Base-by-base conservation (phyloP, 805 yeast species). In the Candida manassasensis region DNA sequence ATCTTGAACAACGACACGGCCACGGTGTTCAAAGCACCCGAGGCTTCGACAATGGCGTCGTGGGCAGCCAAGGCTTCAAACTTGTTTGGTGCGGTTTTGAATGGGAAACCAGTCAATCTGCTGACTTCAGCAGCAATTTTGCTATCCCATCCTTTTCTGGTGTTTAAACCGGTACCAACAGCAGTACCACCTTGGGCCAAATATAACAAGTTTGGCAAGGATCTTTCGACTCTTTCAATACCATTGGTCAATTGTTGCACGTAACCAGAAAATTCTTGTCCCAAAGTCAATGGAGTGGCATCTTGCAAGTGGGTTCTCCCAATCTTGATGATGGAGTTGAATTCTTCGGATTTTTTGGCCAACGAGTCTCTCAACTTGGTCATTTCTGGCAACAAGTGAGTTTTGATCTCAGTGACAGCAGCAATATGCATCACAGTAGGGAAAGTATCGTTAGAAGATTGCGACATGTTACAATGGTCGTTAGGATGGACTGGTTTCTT, bases 171-270 rank as follows among this genome's bases (percentile, higher is more conserved):
- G 38, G 98, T 93, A 53, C 98, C 98, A 38, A 93, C 98, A 43
- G 98, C 98, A 44, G 98, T 93, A 71, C 98, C 98, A 71, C 98
- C 98, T 73, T 93, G 98, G 32, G 98, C 98, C 50, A 93, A 77
- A 60, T 60, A 78, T 53, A 81, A 74, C 59, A 93, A 73, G 64
- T 79, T 79, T 49, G 85, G 85, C 47, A 93, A 75, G 35, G 82
- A 63, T 44, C 68, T 67, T 69, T 87, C 86, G 42, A 93, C 83
- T 62, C 98, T 79, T 48, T 68, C 82, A 48, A 93, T 82, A 60
- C 97, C 97, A 59, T 88, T 85, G 52, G 84, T 77, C 46, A 93
- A 63, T 71, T 93, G 98, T 61, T 85, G 90, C 35, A 83, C 95
- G 68, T 93, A 93, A 43, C 98, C 98, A 38, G 90, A 79, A 67